phyloP scores from a whole-genome alignment of 768 basidiomycete genomes.

The Paxillus rubicundulus region DNA sequence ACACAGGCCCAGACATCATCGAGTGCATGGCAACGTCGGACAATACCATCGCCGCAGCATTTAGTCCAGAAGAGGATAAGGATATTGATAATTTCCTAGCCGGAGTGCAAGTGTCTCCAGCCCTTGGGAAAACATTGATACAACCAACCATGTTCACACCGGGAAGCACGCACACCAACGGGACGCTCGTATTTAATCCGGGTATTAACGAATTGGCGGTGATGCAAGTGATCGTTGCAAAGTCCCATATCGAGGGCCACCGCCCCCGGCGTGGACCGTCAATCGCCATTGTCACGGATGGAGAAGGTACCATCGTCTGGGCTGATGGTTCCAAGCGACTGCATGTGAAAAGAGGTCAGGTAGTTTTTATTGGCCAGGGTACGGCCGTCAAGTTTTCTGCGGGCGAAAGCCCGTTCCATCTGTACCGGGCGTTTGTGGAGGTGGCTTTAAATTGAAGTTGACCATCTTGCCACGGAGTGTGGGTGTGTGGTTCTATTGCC shows the following conservation, averaged over 20 bases:
- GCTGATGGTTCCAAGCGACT: slow-evolving; percentile 18
- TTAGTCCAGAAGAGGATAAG: slow-evolving; percentile 57
- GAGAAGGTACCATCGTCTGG: slow-evolving; percentile 55
- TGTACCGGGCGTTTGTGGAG: slow-evolving; percentile 11
- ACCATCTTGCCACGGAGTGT: not conserved
- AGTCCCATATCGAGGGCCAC: slow-evolving; percentile 48
- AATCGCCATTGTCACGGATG: slow-evolving; percentile 69
- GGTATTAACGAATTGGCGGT: slow-evolving; percentile 92
- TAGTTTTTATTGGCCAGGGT: slow-evolving; percentile 74
- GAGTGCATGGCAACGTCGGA: slow-evolving; percentile 60
- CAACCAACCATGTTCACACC: slow-evolving; percentile 48
- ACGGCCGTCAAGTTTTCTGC: slow-evolving; percentile 47
- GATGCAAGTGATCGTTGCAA: slow-evolving; percentile 50
- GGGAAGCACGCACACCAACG: not conserved
- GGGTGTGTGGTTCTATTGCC: no score
- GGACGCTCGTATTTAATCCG: slow-evolving; percentile 73
- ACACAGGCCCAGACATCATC: slow-evolving; percentile 46
- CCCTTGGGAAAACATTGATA: slow-evolving; percentile 59
- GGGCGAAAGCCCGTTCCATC: slow-evolving; percentile 10
- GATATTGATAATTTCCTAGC: slow-evolving; percentile 83
- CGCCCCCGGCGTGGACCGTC: slow-evolving; percentile 74
- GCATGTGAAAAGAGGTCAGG: slow-evolving; percentile 57
- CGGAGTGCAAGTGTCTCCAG: slow-evolving; percentile 75
- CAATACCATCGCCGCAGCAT: slow-evolving; percentile 58
- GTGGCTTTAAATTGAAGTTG: not conserved